phyloP scores from a whole-genome alignment of 2,329 filamentous ascomycete species.

The Curvularia hawaiiensis region DNA sequence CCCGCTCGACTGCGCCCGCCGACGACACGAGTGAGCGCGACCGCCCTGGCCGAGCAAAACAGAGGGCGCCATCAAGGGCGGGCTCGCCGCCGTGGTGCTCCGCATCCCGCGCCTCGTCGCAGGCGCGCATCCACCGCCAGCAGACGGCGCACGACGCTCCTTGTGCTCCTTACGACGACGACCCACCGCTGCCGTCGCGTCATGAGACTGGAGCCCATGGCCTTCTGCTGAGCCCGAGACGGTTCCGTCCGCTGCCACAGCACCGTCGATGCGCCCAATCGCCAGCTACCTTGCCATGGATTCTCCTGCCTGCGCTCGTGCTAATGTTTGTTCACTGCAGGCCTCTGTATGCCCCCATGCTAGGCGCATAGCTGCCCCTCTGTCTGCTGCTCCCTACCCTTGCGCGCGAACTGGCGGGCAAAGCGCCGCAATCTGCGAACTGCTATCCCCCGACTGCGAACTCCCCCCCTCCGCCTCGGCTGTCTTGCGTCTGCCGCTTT shows the following conservation, averaged over 20 bases:
- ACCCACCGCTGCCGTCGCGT: constrained; percentile 25
- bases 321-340: constrained; percentile 46
- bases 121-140: constrained; percentile 36
- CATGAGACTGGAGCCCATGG: constrained; percentile 23
- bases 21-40: not conserved
- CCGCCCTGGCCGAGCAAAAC: no score
- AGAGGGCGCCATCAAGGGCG: not conserved
- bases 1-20: not conserved
- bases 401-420: constrained; percentile 35
- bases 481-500: constrained; percentile 29
- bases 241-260: constrained; percentile 30
- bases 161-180: constrained; percentile 34
- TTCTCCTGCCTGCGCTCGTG: constrained; percentile 36
- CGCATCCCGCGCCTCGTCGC: constrained; percentile 24
- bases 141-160: constrained; percentile 39
- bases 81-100: constrained; percentile 27
- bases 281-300: constrained; percentile 31
- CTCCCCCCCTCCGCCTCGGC: constrained; percentile 9
- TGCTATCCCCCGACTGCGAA: not conserved
- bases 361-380: constrained; percentile 36
- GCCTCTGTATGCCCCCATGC: constrained; percentile 30
- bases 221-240: constrained; percentile 35
- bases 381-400: constrained; percentile 20
- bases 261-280: constrained; percentile 38
- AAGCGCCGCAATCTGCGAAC: constrained; percentile 27